Percentiles rank a stretch among this genome's conserved stretches.
Evolutionary conservation across 1,139 yeast genomes (phyloP).

Genomic region (Debaryomycetaceae sp.): DNA sequence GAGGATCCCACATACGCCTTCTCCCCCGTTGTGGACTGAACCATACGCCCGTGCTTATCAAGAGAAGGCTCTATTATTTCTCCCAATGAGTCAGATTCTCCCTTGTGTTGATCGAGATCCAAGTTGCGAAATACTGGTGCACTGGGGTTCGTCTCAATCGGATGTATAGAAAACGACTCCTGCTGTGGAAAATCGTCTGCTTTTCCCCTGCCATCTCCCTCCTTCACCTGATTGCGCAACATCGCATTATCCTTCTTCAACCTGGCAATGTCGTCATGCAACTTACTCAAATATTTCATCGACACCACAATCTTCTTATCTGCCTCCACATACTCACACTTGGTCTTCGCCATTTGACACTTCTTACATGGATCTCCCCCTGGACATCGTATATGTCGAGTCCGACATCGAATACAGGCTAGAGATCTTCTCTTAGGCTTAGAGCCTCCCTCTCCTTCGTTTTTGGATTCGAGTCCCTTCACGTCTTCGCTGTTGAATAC

Average conservation of each 20-base stretch:
- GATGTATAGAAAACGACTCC: not conserved
- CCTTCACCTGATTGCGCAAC: constrained; percentile 45
- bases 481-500: not conserved
- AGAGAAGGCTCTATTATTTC: constrained; percentile 65
- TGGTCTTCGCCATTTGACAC: constrained; percentile 55
- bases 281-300: constrained; percentile 62
- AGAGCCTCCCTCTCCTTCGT: not conserved
- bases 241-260: constrained; percentile 52
- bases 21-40: constrained; percentile 73
- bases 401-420: constrained; percentile 69
- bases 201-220: constrained; percentile 17
- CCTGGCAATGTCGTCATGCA: constrained; percentile 64
- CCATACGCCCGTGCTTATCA: constrained; percentile 65
- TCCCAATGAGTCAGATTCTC: constrained; percentile 4
- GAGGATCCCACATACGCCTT: constrained; percentile 75
- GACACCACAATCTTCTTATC: constrained; percentile 77
- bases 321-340: constrained; percentile 75
- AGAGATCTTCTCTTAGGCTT: constrained; percentile 32
- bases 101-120: not conserved
- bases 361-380: constrained; percentile 77
- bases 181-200: not conserved
- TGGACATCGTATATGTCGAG: constrained; percentile 75
- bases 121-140: not conserved
- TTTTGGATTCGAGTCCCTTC: not conserved
- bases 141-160: not conserved